Evolutionary conservation across 352 stramenopile species (phyloP), one percentile per base, ranked within the genome.

Genomic region (Pythium inflatum): DNA sequence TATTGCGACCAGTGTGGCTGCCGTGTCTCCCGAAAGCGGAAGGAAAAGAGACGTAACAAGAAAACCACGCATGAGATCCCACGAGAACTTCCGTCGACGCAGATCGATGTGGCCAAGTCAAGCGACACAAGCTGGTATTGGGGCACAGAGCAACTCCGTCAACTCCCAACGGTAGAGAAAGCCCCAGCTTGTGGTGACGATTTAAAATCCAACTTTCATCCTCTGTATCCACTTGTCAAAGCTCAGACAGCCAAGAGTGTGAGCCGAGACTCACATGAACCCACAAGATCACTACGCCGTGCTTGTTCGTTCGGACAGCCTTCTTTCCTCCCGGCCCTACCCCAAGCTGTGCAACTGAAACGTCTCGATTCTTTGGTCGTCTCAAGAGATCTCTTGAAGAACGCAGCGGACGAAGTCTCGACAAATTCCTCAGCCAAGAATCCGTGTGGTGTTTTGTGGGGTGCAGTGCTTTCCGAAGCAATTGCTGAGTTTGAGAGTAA

Each of bases 401-500:
- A n/a, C n/a, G n/a, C n/a, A n/a, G n/a, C n/a, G n/a, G n/a, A n/a
- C n/a, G n/a, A n/a, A n/a, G n/a, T n/a, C n/a, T n/a, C n/a, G n/a
- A n/a, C n/a, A n/a, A n/a, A n/a, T n/a, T n/a, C 12, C 16, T 36
- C 28, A 38, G 8, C 49, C 25, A 38, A 38, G 31, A 55, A 38
- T 31, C 16, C 50, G 1, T 49, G 66, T 30, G 34, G 45, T 51
- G 4, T 59, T n/a, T 30, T 75, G 22, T 75, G 68, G 68, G 68
- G 68, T 11, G 20, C 38, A 4, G 53, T 62, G 28, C 62, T 70
- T 12, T 34, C 22, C 12, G 53, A 78, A 51, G 65, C 60, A 1
- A 65, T 81, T 43, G 58, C 65, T 12, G 63, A 73, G 14, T 81
- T 82, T 64, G 43, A 81, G 65, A 68, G 66, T 16, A 77, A 54